Evolutionary conservation across 345 rosid genomes (phyloP).

Genomic region (Salix dunnii): DNA sequence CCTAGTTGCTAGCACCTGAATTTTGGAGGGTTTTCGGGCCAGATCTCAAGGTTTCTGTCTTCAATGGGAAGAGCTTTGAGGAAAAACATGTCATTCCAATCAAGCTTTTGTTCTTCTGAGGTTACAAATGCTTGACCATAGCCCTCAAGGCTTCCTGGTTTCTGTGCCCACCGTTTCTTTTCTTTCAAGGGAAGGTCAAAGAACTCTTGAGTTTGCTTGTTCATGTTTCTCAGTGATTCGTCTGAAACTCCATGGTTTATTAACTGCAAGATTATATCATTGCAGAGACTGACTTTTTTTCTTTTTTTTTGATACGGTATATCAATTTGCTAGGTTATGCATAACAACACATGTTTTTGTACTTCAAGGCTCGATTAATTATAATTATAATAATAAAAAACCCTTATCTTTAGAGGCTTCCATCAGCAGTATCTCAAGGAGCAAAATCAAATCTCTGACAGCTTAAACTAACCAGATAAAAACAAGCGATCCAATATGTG

Average conservation of each 20-base stretch:
- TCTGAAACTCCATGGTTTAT: slow-evolving; percentile 10
- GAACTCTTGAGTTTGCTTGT: slow-evolving; percentile 6
- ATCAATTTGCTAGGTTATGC: no score
- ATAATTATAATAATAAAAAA: no score
- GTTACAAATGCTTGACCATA: slow-evolving; percentile 31
- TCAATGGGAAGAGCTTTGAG: slow-evolving; percentile 25
- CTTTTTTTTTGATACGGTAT: no score
- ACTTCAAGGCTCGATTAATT: no score
- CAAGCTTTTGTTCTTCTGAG: slow-evolving; percentile 31
- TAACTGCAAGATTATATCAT: background rate
- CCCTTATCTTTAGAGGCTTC: no score
- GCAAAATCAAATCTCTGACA: no score
- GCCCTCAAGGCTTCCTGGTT: slow-evolving; percentile 29
- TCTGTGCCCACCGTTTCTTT: slow-evolving; percentile 21
- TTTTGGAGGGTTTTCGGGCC: slow-evolving; percentile 25
- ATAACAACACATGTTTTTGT: no score
- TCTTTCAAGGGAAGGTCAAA: slow-evolving; percentile 20
- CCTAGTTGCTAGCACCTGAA: slow-evolving; percentile 8
- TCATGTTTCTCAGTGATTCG: slow-evolving; percentile 1
- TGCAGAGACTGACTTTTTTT: no score
- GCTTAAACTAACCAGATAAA: no score
- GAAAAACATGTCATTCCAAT: slow-evolving; percentile 35
- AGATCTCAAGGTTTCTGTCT: slow-evolving; percentile 19
- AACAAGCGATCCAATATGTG: no score
- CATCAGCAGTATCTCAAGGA: no score